A percentile compares a stretch with the other conserved stretches of the same genome.
phyloP scores from a whole-genome alignment of 2,329 filamentous ascomycete species.

The Blastomyces percursus region DNA sequence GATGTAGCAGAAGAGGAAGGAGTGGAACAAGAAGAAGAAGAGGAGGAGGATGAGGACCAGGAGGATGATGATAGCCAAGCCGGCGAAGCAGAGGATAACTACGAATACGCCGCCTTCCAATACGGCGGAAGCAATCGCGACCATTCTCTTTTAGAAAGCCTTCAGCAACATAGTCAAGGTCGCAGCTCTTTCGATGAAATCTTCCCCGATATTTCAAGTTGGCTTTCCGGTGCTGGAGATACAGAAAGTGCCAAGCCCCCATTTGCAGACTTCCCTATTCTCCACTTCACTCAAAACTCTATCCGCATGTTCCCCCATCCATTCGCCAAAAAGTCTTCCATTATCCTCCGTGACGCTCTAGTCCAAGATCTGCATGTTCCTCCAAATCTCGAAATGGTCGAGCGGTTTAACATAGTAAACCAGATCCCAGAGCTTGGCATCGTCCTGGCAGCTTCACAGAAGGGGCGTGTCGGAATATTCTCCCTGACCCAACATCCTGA shows the following conservation, averaged over 20 bases:
- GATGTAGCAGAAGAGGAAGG: conserved; percentile 3
- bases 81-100: conserved; percentile 10
- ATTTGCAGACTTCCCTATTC: conserved; percentile 28
- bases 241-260: conserved; percentile 13
- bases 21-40: conserved; percentile 1
- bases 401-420: conserved; percentile 48
- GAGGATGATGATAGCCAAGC: conserved; percentile 3
- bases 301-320: conserved; percentile 30
- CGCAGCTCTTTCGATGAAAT: neutral
- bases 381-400: conserved; percentile 21
- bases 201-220: conserved; percentile 1
- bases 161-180: neutral
- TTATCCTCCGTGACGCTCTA: conserved; percentile 24
- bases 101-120: conserved; percentile 10
- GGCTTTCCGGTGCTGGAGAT: neutral
- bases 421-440: conserved; percentile 50
- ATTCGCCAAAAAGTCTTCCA: conserved; percentile 21
- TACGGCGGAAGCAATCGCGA: conserved; percentile 5
- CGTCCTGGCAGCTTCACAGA: conserved; percentile 47
- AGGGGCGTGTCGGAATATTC: conserved; percentile 46
- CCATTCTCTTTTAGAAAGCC: neutral
- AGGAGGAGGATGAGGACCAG: conserved; percentile 13
- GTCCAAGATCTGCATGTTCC: conserved; percentile 20
- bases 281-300: conserved; percentile 33
- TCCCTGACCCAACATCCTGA: conserved; percentile 36